Percentiles rank a stretch among this genome's conserved stretches.
phyloP scores from a whole-genome alignment of 108 stramenopile genomes.

The Cyclotella baltica region DNA sequence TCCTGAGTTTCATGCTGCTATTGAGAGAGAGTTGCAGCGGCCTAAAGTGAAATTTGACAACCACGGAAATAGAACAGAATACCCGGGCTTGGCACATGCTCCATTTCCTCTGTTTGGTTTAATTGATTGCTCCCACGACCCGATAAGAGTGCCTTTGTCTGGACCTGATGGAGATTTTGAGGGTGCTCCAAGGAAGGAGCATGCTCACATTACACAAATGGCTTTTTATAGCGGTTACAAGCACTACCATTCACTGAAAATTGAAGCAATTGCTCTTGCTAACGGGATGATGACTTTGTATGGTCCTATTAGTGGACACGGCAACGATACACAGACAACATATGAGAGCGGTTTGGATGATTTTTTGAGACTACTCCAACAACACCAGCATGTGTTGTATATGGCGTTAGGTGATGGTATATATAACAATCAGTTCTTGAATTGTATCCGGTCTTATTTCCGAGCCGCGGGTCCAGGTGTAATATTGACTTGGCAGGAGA shows the following conservation, averaged over 20 bases:
- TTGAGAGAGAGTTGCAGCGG: no score
- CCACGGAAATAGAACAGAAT: no score
- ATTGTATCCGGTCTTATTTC: background rate
- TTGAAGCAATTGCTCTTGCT: background rate
- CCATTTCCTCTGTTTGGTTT: no score
- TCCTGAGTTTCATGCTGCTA: no score
- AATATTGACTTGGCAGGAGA: background rate
- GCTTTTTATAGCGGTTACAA: background rate
- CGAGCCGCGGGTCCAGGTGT: background rate
- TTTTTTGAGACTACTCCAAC: background rate
- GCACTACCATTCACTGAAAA: background rate
- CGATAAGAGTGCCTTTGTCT: conserved; percentile 5
- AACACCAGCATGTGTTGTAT: background rate
- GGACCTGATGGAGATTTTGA: conserved; percentile 30
- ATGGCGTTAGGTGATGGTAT: background rate
- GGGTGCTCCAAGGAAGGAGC: conserved; percentile 23
- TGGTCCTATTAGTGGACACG: background rate
- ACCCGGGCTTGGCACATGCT: no score
- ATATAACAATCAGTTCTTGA: background rate
- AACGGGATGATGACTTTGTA: background rate
- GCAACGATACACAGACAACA: background rate
- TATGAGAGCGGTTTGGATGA: background rate
- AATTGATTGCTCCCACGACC: conserved; percentile 23
- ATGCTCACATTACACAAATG: background rate
- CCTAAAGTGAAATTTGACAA: no score